Base-by-base conservation (phyloP, 805 yeast species). In the Ogataea saltuana region DNA sequence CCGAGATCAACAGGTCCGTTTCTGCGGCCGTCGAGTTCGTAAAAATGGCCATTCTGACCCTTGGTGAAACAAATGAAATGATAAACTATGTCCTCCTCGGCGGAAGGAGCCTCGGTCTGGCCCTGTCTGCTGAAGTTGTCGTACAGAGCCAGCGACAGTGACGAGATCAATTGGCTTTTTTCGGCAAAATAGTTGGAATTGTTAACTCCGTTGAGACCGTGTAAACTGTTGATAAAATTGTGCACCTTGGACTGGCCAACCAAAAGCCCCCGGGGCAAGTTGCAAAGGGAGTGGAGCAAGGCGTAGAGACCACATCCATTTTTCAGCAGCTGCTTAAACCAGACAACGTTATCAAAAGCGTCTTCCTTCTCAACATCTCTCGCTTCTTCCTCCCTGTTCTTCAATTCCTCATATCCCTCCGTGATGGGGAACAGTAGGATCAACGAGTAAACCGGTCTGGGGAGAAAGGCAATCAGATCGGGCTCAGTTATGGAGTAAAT, bases 251-350 rank as follows among this genome's bases (percentile, higher is more conserved):
- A 61, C 39, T 71, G 68, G 7, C 65, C 54, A 13, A 76, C 64
- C 7, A 76, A 62, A 23, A 76, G 61, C 18, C 74, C 77, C 4
- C 55, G 45, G 1, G 81, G 76, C 35, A 78, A 53, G 51, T 78
- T 78, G 23, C 70, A 51, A 27, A 77, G 55, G 1, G 68, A 49
- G 55, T 91, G 97, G 17, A 91, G 67, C 34, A 93, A 62, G 0
- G 96, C 98, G 64, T 85, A 88, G 23, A 95, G 74, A 4, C 99
- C 99, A 68, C 99, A 91, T 0, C 95, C 95, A 60, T 91, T 91
- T 49, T 77, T 78, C 13, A 93, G 78, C 1, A 89, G 81, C 58
- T 91, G 99, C 52, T 79, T 80, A 54, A 82, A 79, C 97, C 98
- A 93, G n/a, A 74, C 51, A 12, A 81, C 69, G 9, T 63, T 55